Conservation (phyloP, 2,329 filamentous ascomycete species). For the Meredithiella fracta region DNA sequence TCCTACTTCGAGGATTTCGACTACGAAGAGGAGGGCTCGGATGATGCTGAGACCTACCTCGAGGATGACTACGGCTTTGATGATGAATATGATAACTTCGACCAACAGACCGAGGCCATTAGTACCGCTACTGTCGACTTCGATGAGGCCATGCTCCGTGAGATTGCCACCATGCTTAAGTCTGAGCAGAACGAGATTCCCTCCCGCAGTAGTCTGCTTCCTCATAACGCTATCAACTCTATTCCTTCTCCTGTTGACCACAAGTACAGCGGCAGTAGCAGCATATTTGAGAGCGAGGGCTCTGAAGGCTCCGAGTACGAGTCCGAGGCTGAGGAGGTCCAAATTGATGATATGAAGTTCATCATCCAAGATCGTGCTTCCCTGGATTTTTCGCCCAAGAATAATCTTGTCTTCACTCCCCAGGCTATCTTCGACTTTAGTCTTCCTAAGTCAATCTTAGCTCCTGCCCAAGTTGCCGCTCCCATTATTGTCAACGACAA, state of each 20-base stretch:
- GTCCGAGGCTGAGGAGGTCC: slow-evolving; percentile 14
- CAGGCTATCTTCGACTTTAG: not conserved
- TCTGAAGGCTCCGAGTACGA: slow-evolving; percentile 20
- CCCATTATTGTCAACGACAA: not conserved
- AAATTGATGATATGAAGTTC: slow-evolving; percentile 6
- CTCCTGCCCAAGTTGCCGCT: not conserved
- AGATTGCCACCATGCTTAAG: slow-evolving; percentile 44
- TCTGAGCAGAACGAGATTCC: slow-evolving; percentile 32
- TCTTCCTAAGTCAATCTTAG: not conserved
- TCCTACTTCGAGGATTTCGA: slow-evolving; percentile 47
- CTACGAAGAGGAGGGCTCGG: slow-evolving; percentile 34
- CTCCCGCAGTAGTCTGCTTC: slow-evolving; percentile 31
- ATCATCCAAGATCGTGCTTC: slow-evolving; percentile 13
- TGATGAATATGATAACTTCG: slow-evolving; percentile 22
- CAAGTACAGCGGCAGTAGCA: slow-evolving; percentile 5
- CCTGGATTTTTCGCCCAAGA: slow-evolving; percentile 5
- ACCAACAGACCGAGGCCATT: slow-evolving; percentile 22
- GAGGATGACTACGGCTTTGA: slow-evolving; percentile 19
- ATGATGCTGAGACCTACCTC: slow-evolving; percentile 24
- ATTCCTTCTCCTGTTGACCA: not conserved
- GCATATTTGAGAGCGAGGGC: slow-evolving; percentile 18
- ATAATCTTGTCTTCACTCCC: not conserved
- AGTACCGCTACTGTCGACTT: slow-evolving; percentile 31
- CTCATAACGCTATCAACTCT: slow-evolving; percentile 18
- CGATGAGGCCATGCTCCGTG: slow-evolving; percentile 46